Evolutionary conservation across 2,329 filamentous ascomycete genomes (phyloP), one percentile per base, ranked within the genome.

Genomic region (Aspergillus hortae): DNA sequence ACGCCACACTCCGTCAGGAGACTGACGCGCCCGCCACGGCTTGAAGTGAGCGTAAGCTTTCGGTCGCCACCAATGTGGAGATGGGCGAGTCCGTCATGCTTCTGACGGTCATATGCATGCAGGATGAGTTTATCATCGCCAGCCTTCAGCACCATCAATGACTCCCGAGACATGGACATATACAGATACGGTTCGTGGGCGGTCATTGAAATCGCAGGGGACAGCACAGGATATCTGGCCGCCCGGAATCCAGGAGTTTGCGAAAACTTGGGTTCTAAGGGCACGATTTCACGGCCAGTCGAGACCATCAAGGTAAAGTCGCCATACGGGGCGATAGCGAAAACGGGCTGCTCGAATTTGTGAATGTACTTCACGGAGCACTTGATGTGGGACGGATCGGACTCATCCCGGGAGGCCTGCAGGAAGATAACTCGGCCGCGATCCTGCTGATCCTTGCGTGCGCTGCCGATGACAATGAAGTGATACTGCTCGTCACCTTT

Each of bases 131-230:
- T 66, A 12, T 66, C 63, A n/a, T 69, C 51, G 52, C 61, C 56
- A 7, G 79, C 62, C 52, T 74, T 65, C 35, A 79, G 74, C 19
- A 77, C 72, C 27, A 80, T 65, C 10, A 83, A 70, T 0, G 81
- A 84, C 55, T 85, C 78, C 36, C 71, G 67, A 2, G 74, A 65
- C 1, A 81, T 85, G 1, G 81, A 79, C 44, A 84, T 71, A 54
- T 81, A 78, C 25, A 86, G 73, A 21, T 75, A 72, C 1, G 71
- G 67, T 2, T 68, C 67, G 7, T 70, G 66, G 12, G 77, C 72
- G 1, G 77, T 78, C 40, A 85, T 70, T 6, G 78, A 73, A 6
- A 80, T 67, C 3, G 76, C 80, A 2, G 74, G 67, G 3, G 80
- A 82, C 3, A 77, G 73, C 6, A 81, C 61, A 10, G 67, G 61